Evolutionary conservation across 768 basidiomycete genomes (phyloP).

Genomic region (Chiua virens): DNA sequence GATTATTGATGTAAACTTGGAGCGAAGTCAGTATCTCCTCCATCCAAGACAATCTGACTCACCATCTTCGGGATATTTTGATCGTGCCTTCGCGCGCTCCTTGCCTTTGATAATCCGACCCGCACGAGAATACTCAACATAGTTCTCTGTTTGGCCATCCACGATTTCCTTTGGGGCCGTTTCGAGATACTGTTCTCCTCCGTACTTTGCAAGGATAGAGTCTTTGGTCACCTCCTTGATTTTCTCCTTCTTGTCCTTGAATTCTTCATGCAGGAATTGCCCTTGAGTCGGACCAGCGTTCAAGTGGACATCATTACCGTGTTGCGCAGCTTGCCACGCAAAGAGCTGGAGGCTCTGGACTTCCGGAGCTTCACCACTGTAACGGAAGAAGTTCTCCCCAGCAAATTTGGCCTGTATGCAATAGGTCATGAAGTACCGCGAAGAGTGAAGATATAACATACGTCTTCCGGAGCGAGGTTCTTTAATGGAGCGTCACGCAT

Average conservation of each 20-base stretch:
- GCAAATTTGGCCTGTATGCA: conserved; percentile 75
- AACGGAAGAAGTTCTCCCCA: conserved; percentile 94
- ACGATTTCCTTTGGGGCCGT: conserved; percentile 87
- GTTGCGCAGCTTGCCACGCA: conserved; percentile 93
- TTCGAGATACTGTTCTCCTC: conserved; percentile 90
- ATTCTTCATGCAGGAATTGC: conserved; percentile 87
- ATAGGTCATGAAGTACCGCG: not conserved
- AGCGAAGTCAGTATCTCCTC: not conserved
- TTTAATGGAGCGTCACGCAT: conserved; percentile 96
- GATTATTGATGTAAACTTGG: conserved; percentile 87
- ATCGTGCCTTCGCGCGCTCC: conserved; percentile 82
- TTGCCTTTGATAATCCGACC: conserved; percentile 91
- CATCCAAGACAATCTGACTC: conserved; percentile 23
- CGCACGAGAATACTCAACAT: conserved; percentile 93
- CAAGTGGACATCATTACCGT: conserved; percentile 93
- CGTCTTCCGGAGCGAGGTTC: conserved; percentile 82
- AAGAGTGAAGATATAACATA: conserved; percentile 38
- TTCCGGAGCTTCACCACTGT: conserved; percentile 89
- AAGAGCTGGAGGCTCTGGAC: conserved; percentile 93
- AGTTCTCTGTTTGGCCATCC: conserved; percentile 96
- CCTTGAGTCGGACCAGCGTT: conserved; percentile 97
- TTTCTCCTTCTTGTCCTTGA: conserved; percentile 88
- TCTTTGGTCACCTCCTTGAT: conserved; percentile 86
- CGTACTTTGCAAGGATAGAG: conserved; percentile 89
- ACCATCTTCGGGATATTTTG: conserved; percentile 98